phyloP scores from a whole-genome alignment of 306 rosid genomes.

The Calophaca sinica region DNA sequence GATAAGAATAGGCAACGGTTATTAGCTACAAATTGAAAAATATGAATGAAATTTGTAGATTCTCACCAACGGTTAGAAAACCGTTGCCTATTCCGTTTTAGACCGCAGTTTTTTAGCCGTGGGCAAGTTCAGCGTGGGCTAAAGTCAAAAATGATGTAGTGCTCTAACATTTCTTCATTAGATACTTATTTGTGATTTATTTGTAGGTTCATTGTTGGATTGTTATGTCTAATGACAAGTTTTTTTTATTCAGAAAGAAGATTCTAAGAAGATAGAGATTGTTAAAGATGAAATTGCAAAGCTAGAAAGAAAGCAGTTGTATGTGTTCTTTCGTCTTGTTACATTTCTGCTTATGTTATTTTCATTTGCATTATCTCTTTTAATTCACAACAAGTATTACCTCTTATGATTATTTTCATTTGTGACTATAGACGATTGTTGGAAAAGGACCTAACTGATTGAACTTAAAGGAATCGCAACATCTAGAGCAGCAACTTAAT shows the following conservation, averaged over 20 bases:
- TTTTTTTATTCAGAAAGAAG: slow-evolving; percentile 67
- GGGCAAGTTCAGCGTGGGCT: no score
- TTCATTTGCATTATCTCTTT: background rate
- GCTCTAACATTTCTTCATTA: background rate
- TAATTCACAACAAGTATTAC: no score
- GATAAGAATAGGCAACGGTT: no score
- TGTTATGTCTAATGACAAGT: slow-evolving; percentile 24
- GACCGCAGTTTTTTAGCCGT: no score
- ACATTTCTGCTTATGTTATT: background rate
- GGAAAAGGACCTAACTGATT: slow-evolving; percentile 86
- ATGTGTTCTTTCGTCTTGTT: slow-evolving; percentile 38
- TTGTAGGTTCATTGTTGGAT: slow-evolving; percentile 20
- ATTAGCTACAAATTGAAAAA: no score
- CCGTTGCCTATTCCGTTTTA: no score
- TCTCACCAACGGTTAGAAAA: no score
- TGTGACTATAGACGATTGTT: slow-evolving; percentile 61
- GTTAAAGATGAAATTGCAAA: slow-evolving; percentile 76
- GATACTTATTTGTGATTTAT: slow-evolving; percentile 17
- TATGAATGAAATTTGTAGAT: no score
- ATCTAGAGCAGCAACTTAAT: slow-evolving; percentile 77
- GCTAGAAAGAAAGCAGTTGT: slow-evolving; percentile 85
- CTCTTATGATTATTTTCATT: slow-evolving; percentile 18
- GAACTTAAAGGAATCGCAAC: slow-evolving; percentile 77
- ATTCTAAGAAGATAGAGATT: slow-evolving; percentile 65
- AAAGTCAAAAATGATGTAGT: no score